Base-by-base conservation (phyloP, 1,284 basidiomycete genomes). In the Trichosporon faecale region DNA sequence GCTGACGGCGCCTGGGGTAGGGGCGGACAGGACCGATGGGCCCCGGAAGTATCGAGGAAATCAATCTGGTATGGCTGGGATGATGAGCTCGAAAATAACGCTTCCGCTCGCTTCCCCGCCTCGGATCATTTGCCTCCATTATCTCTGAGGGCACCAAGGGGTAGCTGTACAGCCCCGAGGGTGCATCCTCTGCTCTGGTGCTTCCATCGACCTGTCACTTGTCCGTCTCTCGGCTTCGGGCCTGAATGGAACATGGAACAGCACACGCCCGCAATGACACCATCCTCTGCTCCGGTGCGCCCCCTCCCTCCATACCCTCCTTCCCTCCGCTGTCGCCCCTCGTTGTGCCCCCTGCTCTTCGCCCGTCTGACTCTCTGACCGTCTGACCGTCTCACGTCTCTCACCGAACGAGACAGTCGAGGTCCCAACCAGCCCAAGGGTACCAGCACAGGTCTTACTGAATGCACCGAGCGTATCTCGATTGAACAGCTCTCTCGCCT, bases 51-150 rank as follows among this genome's bases (percentile, higher is more conserved):
- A 61, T 31, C 57, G 29, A 29, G 57, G 57, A 61, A 61, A 31
- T 61, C 57, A 61, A 31, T 16, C 49, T 33, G 11, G 29, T 8
- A 31, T 31, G 7, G n/a, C n/a, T n/a, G n/a, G n/a, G n/a, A n/a
- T n/a, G n/a, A n/a, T 61, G 29, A 7, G 57, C 57, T 18, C 29
- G 27, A 61, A 61, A 61, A 61, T n/a, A 29, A 61, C 57, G 57
- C 57, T 61, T 61, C 57, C 57, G 57, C 57, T 61, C 57, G 57
- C 57, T 61, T 52, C 49, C 57, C 57, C 27, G 11, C 18, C n/a
- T n/a, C 57, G 57, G 57, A 31, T 29, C 57, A 14, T 33, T 61
- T 31, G 29, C 57, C 27, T n/a, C 27, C 49, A 52, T 52, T 57
- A 57, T 57, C 52, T 57, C 27, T 37, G 11, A 37, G 35, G 23